Percentiles rank a stretch among this genome's conserved stretches.
These are phyloP conservation scores for Populus davidiana DNA, from an alignment of 345 rosid species.

Conservation along the genomic window DNA sequence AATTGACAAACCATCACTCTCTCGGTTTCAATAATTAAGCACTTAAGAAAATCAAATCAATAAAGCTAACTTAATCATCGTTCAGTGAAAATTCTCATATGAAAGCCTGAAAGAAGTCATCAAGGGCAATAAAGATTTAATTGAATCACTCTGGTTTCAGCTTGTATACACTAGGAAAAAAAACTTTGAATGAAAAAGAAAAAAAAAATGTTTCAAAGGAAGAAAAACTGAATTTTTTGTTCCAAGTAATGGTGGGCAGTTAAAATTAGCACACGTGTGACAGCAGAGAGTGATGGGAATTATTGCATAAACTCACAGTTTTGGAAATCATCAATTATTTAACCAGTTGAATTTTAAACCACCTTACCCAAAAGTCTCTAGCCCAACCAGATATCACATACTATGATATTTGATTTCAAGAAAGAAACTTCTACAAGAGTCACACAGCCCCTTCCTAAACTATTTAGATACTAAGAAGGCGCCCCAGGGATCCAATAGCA, in stretches of 20 bases:
- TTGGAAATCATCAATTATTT: background rate
- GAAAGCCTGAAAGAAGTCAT: background rate
- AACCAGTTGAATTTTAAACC: background rate
- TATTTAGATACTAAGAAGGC: background rate
- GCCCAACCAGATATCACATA: background rate
- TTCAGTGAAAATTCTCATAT: background rate
- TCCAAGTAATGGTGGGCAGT: background rate
- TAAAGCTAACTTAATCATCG: background rate
- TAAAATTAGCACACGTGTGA: background rate
- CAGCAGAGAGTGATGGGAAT: background rate
- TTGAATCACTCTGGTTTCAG: background rate
- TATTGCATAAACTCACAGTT: background rate
- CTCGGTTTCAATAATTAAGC: background rate
- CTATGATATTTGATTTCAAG: background rate
- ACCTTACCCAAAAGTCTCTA: background rate
- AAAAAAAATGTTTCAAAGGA: background rate
- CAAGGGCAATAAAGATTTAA: background rate
- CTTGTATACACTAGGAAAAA: background rate
- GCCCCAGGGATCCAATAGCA: background rate
- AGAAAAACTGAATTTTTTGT: background rate
- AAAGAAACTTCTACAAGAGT: background rate
- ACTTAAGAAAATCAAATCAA: background rate
- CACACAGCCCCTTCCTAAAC: background rate
- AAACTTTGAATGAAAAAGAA: background rate
- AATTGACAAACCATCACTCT: background rate